Percentiles rank a stretch among this genome's conserved stretches.
Conservation (phyloP, 108 stramenopile genomes). For the Parietichytrium sp. region DNA sequence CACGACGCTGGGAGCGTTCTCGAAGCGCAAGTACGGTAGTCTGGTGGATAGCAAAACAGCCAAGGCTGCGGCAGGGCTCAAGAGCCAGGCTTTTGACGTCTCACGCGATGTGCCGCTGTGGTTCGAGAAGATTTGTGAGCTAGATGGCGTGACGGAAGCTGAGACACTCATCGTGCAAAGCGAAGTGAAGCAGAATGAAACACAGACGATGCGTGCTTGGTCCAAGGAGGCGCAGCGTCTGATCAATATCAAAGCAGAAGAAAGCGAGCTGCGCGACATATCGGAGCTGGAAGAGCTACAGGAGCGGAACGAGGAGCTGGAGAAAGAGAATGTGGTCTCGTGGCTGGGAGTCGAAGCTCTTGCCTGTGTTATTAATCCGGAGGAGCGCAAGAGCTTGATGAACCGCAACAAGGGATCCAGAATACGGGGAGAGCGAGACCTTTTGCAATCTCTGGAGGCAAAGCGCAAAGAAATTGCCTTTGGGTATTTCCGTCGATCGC, state of each 20-base stretch:
- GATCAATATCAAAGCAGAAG: not conserved
- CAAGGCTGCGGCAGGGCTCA: no score
- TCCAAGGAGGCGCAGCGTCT: conserved; percentile 14
- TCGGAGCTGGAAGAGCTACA: conserved; percentile 4
- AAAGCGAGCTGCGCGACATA: not conserved
- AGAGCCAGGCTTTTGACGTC: not conserved
- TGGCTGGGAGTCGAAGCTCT: conserved; percentile 34
- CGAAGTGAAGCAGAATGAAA: not conserved
- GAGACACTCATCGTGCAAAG: not conserved
- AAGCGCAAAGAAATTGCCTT: not conserved
- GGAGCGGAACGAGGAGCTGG: conserved; percentile 29
- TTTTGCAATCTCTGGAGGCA: not conserved
- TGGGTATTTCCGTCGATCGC: not conserved
- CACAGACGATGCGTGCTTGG: conserved; percentile 29
- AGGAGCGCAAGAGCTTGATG: not conserved
- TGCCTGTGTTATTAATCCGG: not conserved
- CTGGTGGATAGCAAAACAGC: no score
- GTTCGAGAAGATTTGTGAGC: conserved; percentile 31
- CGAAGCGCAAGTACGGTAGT: no score
- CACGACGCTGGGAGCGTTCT: no score
- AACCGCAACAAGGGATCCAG: not conserved
- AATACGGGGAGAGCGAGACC: not conserved
- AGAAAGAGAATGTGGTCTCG: not conserved
- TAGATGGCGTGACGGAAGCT: conserved; percentile 8
- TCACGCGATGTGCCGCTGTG: conserved; percentile 7